phyloP scores from a whole-genome alignment of 345 rosid genomes.

The Trapa bicornis region DNA sequence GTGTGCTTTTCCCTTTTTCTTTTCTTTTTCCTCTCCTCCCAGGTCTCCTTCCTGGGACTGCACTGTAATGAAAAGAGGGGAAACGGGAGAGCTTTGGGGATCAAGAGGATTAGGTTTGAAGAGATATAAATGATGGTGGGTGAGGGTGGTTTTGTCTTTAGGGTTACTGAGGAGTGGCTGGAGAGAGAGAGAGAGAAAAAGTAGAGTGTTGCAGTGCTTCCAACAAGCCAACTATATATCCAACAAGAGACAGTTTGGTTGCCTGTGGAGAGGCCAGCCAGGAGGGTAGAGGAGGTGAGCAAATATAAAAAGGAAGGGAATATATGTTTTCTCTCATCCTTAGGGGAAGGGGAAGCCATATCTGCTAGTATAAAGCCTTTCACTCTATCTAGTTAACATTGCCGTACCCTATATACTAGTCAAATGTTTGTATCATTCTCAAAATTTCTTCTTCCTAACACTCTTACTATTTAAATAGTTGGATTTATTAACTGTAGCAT shows the following conservation, averaged over 20 bases:
- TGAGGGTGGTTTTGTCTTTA: background rate
- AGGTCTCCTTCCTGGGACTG: background rate
- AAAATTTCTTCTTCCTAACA: too few relatives aligned
- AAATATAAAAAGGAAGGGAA: constrained; percentile 8
- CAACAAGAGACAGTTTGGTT: constrained; percentile 89
- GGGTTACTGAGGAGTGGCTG: background rate
- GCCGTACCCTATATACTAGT: too few relatives aligned
- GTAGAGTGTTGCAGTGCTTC: constrained; percentile 55
- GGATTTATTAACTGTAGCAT: too few relatives aligned
- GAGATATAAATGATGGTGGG: background rate
- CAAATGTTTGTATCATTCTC: too few relatives aligned
- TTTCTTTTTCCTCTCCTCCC: background rate
- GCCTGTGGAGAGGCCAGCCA: constrained; percentile 86
- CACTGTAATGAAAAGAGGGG: constrained; percentile 1
- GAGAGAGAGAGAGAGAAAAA: constrained; percentile 1
- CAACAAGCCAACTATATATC: constrained; percentile 43
- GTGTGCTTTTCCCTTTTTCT: too few relatives aligned
- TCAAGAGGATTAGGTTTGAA: constrained; percentile 1
- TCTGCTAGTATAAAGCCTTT: too few relatives aligned
- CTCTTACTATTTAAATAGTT: too few relatives aligned
- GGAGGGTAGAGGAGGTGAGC: constrained; percentile 17
- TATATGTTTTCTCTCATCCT: background rate
- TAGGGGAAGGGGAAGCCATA: background rate
- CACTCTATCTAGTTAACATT: too few relatives aligned
- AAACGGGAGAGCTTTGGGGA: too few relatives aligned